Evolutionary conservation across 2,329 filamentous ascomycete genomes (phyloP), one percentile per base, ranked within the genome.

Genomic region (Ascochyta fabae): DNA sequence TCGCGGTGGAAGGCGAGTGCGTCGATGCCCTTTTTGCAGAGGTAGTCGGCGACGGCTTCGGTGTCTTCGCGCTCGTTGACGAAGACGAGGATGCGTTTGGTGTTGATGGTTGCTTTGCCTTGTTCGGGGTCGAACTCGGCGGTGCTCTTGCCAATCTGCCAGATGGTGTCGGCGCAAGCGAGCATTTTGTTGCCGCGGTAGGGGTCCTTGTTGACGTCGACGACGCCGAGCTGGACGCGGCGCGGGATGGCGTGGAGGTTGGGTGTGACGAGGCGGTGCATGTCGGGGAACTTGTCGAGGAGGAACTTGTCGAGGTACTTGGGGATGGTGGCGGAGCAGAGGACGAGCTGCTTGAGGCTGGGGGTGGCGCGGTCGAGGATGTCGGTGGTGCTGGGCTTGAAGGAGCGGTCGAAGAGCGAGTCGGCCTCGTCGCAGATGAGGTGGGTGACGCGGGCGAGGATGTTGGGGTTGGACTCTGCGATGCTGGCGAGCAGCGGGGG

Each of bases 291-390:
- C 60, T 88, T 88, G 59, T 86, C 85, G 48, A 86, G 85, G n/a
- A 99, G 84, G 74, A 90, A 92, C 62, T 85, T 88, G 79, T 99
- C 95, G 16, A 99, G 84, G 65, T 90, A 91, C 61, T 89, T 86
- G 2, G 96, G 95, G 59, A 99, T 98, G 5, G 95, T 99, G 47
- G 95, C 95, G 3, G 94, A 98, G 80, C 95, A 99, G 61, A 98
- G 86, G 42, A 99, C 83, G 23, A 99, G 83, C 72, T 96, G 91
- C 70, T 91, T 86, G 42, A 98, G 79, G 0, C 92, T 95, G 0
- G 94, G 92, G 6, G 87, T 84, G 1, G 89, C 86, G 55, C 90
- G 89, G 69, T 96, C 91, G 61, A 99, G 84, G 63, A 99, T 91
- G 51, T 86, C 84, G 10, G 86, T 89, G 0, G 95, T 98, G 23